Evolutionary conservation across 768 basidiomycete genomes (phyloP), one percentile per base, ranked within the genome.

Genomic region (Coprinopsis cinerea): DNA sequence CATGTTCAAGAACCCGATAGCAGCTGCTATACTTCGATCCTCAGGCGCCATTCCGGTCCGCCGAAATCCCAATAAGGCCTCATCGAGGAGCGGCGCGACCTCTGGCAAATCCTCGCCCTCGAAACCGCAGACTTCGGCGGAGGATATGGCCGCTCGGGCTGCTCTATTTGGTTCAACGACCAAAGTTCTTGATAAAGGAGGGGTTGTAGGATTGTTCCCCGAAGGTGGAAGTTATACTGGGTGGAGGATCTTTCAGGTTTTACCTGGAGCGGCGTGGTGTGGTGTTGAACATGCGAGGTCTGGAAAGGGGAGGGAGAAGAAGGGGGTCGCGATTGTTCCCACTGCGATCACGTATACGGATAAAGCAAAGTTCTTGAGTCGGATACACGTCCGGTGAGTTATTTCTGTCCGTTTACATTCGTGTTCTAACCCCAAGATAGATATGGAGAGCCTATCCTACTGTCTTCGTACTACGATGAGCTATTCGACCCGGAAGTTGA

Each of bases 11-110:
- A 79, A 83, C 53, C 81, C 79, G 0, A 56, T 82, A 1, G 57
- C 70, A 1, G 69, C 74, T 0, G 67, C 69, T 1, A 63, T 88
- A 32, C 67, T 88, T 26, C 66, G 70, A 3, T 80, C 82, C 39
- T 78, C 81, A 0, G 85, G 83, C 3, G 84, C 83, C 53, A 85
- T 89, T 51, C 81, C 84, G n/a, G 83, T 88, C 17, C 71, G 78
- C 52, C 65, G 86, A 24, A 82, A 79, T 59, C 81, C 73, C 26
- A 79, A 83, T 54, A 64, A 63, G 45, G 20, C 27, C 26, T 17
- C 47, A 3, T 27, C 35, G 15, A 17, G 28, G 25, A 41, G 37
- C 25, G 26, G 20, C 43, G 36, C n/a, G n/a, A n/a, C n/a, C n/a
- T 30, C 51, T 2, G 27, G 41, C 15, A 53, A 49, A 14, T 30